A percentile compares a stretch with the other conserved stretches of the same genome.
Conservation (phyloP, 441 rosid species). For the Daphne laureola region DNA sequence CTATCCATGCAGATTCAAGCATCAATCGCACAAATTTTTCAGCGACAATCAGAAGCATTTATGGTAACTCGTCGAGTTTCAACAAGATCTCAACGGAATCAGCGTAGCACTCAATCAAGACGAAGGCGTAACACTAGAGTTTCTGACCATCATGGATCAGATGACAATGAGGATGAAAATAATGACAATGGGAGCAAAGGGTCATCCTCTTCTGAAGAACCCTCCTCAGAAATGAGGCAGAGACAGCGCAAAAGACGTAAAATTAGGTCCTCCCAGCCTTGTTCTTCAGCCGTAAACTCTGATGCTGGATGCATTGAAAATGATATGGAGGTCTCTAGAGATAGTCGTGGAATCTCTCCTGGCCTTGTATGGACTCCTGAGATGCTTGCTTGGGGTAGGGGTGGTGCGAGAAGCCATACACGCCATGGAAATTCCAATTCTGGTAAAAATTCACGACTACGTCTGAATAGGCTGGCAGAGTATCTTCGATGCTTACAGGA, state of each 20-base stretch:
- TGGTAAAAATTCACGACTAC: constrained; percentile 39
- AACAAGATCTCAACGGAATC: constrained; percentile 37
- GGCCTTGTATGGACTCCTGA: constrained; percentile 51
- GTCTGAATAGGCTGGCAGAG: constrained; percentile 47
- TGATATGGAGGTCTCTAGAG: constrained; percentile 36
- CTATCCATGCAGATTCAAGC: constrained; percentile 55
- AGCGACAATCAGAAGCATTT: constrained; percentile 57
- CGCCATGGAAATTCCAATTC: constrained; percentile 45
- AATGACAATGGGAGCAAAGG: constrained; percentile 45
- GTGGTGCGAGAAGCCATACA: constrained; percentile 60
- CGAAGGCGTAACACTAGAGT: constrained; percentile 39
- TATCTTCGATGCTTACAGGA: constrained; percentile 48
- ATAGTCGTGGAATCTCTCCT: constrained; percentile 41
- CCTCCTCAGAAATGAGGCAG: constrained; percentile 38
- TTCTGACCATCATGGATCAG: constrained; percentile 37
- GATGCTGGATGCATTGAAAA: constrained; percentile 34
- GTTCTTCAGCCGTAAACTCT: constrained; percentile 36
- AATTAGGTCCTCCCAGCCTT: constrained; percentile 40
- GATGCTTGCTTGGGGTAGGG: constrained; percentile 69
- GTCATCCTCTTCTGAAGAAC: constrained; percentile 79
- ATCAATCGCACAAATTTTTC: constrained; percentile 62
- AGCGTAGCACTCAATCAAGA: constrained; percentile 30
- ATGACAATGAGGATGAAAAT: constrained; percentile 49
- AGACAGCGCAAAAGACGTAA: constrained; percentile 53
- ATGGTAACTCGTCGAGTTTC: constrained; percentile 34